phyloP scores from a whole-genome alignment of 345 rosid genomes.

The Gossypium stocksii region DNA sequence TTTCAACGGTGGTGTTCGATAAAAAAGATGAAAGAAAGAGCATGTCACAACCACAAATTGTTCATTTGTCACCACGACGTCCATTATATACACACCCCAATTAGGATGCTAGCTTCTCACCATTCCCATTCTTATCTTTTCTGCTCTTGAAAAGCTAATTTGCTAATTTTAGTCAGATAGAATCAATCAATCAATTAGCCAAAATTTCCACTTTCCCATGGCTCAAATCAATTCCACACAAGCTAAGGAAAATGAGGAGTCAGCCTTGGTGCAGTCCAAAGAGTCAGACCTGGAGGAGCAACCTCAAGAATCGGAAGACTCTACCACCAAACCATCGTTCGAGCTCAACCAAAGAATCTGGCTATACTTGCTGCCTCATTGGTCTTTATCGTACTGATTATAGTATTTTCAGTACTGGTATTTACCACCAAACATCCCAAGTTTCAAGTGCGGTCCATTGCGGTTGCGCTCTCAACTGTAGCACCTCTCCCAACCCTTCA shows the following conservation, averaged over 20 bases:
- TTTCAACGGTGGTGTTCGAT: neutral
- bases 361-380: neutral
- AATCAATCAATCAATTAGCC: neutral
- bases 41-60: too few species aligned
- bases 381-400: neutral
- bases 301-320: neutral
- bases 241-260: neutral
- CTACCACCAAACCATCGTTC: neutral
- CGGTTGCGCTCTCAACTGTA: neutral
- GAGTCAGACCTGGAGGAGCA: neutral
- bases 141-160: neutral
- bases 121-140: neutral
- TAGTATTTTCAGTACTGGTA: neutral
- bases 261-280: neutral
- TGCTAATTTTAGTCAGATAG: too few species aligned
- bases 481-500: neutral
- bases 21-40: too few species aligned
- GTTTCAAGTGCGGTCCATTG: neutral
- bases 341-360: neutral
- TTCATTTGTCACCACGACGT: too few species aligned
- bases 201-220: neutral
- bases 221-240: neutral
- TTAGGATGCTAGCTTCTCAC: neutral
- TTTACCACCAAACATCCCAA: neutral
- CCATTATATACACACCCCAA: neutral